A percentile compares a stretch with the other conserved stretches of the same genome.
Conservation (phyloP, 371 early-diverging fungal species). For the Zychaea mexicana region DNA sequence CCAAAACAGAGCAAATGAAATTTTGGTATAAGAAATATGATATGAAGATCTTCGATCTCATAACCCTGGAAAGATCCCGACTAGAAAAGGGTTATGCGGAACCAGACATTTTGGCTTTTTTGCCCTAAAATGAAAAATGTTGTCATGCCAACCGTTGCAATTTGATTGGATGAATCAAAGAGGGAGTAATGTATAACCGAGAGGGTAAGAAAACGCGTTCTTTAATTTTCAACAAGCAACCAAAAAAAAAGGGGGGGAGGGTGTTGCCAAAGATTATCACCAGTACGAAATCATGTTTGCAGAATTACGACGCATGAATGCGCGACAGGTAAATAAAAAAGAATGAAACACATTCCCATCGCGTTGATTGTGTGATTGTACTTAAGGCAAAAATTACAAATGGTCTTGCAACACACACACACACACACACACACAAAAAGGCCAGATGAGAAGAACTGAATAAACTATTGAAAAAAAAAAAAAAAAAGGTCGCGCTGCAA, state of each 20-base stretch:
- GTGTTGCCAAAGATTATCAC: neutral
- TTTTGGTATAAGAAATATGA: no score
- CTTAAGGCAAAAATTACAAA: no score
- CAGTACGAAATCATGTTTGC: conserved; percentile 33
- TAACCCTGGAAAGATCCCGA: no score
- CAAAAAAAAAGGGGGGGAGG: neutral
- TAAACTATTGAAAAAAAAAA: neutral
- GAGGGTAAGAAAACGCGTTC: neutral
- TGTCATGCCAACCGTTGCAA: neutral
- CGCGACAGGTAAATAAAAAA: conserved; percentile 36
- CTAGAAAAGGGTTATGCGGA: no score
- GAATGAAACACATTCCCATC: neutral
- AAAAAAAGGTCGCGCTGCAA: conserved; percentile 59
- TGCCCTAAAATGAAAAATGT: no score
- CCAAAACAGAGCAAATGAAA: no score
- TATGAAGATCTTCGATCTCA: no score
- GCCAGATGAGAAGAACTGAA: neutral
- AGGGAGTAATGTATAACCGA: no score
- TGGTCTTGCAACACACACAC: no score
- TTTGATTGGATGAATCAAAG: neutral
- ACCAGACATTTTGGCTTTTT: no score
- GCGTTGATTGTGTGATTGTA: no score
- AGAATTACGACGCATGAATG: conserved; percentile 51
- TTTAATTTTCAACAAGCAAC: neutral
- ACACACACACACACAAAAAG: neutral